Evolutionary conservation across 768 basidiomycete genomes (phyloP).

Genomic region (Suillus discolor): DNA sequence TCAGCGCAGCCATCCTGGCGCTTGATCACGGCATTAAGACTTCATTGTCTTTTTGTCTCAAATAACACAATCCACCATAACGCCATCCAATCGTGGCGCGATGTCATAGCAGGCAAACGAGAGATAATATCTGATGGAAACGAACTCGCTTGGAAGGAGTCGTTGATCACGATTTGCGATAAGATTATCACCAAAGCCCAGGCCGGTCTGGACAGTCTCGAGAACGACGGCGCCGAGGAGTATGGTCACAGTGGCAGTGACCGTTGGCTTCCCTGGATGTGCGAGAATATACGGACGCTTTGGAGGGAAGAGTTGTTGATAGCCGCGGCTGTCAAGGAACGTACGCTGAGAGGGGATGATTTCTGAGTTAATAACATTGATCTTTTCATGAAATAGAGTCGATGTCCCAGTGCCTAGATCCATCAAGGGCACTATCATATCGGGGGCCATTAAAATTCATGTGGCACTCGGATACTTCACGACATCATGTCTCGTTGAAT

Average conservation of each 20-base stretch:
- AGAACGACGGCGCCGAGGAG: neutral
- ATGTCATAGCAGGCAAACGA: constrained; percentile 50
- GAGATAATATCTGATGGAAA: constrained; percentile 49
- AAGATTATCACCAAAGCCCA: constrained; percentile 37
- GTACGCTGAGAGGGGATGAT: constrained; percentile 47
- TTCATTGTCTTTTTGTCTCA: constrained; percentile 54
- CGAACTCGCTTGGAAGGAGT: constrained; percentile 49
- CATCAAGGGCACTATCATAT: neutral
- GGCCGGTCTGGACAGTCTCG: constrained; percentile 12
- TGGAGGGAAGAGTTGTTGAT: constrained; percentile 67
- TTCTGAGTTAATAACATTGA: constrained; percentile 37
- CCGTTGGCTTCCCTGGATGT: constrained; percentile 37
- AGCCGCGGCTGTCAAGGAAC: constrained; percentile 46
- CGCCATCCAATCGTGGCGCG: constrained; percentile 51
- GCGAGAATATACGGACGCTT: constrained; percentile 45
- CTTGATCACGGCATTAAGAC: constrained; percentile 68
- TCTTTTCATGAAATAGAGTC: neutral
- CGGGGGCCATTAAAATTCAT: neutral
- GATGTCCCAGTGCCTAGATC: neutral
- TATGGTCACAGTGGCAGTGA: neutral
- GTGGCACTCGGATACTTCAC: neutral
- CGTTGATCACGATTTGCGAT: constrained; percentile 42
- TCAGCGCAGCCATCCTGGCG: constrained; percentile 82
- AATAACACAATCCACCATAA: constrained; percentile 27
- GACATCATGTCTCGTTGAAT: neutral